Evolutionary conservation across 108 stramenopile species (phyloP).

Genomic region (Epipyxis sp.): DNA sequence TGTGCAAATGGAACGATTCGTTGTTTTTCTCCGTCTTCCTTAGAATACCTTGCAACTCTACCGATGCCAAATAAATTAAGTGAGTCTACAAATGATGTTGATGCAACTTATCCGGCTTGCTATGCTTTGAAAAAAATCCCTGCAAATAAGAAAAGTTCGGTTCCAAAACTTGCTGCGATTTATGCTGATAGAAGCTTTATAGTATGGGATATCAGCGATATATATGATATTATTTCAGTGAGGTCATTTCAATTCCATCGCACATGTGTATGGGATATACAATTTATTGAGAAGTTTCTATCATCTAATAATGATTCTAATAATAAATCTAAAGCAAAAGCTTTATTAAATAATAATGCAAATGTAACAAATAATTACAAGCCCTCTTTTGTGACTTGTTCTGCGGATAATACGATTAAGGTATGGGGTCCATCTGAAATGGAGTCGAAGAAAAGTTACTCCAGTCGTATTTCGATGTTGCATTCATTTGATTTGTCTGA

Average conservation of each 20-base stretch:
- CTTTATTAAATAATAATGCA: neutral
- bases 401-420: constrained; percentile 5
- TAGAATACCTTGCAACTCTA: constrained; percentile 26
- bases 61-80: neutral
- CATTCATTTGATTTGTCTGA: neutral
- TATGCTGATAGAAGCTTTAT: constrained; percentile 13
- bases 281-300: neutral
- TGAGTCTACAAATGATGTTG: neutral
- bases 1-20: constrained; percentile 6
- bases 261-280: constrained; percentile 27
- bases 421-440: neutral
- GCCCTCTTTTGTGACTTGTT: constrained; percentile 12
- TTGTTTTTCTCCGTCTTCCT: neutral
- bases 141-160: neutral
- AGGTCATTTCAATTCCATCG: neutral
- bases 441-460: neutral
- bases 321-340: neutral
- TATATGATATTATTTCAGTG: neutral
- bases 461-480: neutral
- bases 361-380: neutral
- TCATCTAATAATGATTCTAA: neutral
- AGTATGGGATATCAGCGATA: constrained; percentile 19
- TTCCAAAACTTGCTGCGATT: neutral
- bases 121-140: neutral
- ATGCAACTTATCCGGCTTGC: neutral